These are phyloP conservation scores for Naganishia kalamii DNA, from an alignment of 768 basidiomycete species.

Conservation along the genomic window DNA sequence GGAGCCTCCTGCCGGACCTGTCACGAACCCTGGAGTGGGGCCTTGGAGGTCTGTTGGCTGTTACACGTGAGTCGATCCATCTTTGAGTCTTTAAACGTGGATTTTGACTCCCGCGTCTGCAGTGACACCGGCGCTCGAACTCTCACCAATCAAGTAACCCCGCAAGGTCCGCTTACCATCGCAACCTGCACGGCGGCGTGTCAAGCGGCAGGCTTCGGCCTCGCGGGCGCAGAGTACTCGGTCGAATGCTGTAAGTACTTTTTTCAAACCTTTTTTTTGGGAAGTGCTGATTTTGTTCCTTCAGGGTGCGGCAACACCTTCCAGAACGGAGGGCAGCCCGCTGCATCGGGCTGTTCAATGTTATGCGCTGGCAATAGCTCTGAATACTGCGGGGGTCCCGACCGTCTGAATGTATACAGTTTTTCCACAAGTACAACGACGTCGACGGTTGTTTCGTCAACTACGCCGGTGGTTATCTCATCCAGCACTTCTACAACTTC, in stretches of 20 bases:
- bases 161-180: neutral
- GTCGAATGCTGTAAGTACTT: constrained; percentile 6
- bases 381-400: constrained; percentile 60
- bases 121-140: neutral
- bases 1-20: constrained; percentile 56
- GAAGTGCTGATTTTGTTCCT: neutral
- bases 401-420: constrained; percentile 30
- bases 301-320: constrained; percentile 35
- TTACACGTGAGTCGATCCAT: constrained; percentile 61
- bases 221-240: constrained; percentile 6
- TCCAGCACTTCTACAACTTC: constrained; percentile 22
- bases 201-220: neutral
- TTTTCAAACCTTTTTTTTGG: neutral
- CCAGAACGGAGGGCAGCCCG: constrained; percentile 27
- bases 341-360: constrained; percentile 29
- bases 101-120: too few relatives aligned
- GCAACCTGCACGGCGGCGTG: constrained; percentile 5
- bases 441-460: neutral
- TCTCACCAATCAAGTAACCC: neutral
- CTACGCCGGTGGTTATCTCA: constrained; percentile 22
- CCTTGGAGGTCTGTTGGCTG: constrained; percentile 69
- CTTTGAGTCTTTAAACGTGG: too few relatives aligned
- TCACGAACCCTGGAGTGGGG: constrained; percentile 55
- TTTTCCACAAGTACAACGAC: neutral
- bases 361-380: constrained; percentile 29